Base-by-base conservation (phyloP, 2,329 filamentous ascomycete genomes). In the Xylariaceae sp. region DNA sequence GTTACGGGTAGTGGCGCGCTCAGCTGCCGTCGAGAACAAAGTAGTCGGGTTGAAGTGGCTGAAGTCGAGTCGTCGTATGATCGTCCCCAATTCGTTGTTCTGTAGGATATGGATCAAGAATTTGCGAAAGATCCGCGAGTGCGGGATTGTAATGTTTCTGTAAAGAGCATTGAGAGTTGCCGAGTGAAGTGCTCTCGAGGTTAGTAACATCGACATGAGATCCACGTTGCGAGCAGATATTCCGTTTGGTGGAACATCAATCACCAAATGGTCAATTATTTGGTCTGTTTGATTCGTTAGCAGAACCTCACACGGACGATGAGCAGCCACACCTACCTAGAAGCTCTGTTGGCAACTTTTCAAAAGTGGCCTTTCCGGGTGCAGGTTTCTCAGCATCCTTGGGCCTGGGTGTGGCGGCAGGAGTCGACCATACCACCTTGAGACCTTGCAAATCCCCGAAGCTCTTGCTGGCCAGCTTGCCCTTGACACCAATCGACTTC, bases 1-100 rank as follows among this genome's bases (percentile, higher is more conserved):
- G 64, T 90, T 89, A 57, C 79, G 80, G 43, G 87, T 87, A 63
- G 85, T 77, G 17, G 78, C 75, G 44, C 87, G 83, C 74, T 89
- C 84, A 61, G 81, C 80, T 51, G 81, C 83, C 13, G 84, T 88
- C 46, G 79, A 78, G 57, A 89, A 89, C 49, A 89, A 73, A 41
- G 85, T 84, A 41, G 85, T 81, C 17, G 86, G 87, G 61, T 88
- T 90, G 66, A 90, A 90, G 69, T 90, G 87, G 48, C 85, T 89
- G 56, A 93, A 90, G 66, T 93, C 87, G 34, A 91, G 69, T 38
- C 87, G 83, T 43, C 85, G 81, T 34, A 91, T 85, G 54, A 90
- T 80, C 31, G 80, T 83, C 34, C 87, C 87, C 40, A 90, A 71
- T 8, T 80, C 71, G 2, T 80, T 78, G 59, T 89, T 81, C 44